Base-by-base conservation (phyloP, 2,329 filamentous ascomycete genomes). In the Arthrobotrys entomopaga region DNA sequence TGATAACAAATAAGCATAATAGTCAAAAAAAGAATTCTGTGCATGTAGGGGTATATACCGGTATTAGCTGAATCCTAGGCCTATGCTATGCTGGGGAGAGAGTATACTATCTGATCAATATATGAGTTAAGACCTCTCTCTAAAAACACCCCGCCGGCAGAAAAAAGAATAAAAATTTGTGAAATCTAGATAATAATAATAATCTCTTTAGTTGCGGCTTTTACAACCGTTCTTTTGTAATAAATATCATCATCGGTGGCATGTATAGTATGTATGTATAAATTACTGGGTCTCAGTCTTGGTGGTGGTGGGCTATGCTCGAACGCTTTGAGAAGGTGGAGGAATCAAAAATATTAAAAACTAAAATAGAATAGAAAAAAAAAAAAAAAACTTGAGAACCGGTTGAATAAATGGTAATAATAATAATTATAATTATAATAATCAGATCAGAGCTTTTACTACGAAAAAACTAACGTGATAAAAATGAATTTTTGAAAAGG, bases 281-380 rank as follows among this genome's bases (percentile, higher is more conserved):
- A 43, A 50, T 40, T 38, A 38, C n/a, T 34, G 29, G 29, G 10
- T 34, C 29, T 34, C 10, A 10, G 29, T 34, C 29, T 34, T 34
- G 29, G 29, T 34, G 29, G 29, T 34, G 50, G 57, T 34, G 63
- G 66, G 70, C 70, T 74, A 74, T 74, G 70, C 70, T 67, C 49
- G 38, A 42, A 66, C 43, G 57, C 53, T 74, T 74, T 66, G 50
- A 74, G 70, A 74, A 74, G 70, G 70, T 74, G 56, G 46, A 34
- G 5, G 26, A 29, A 3, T 34, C 29, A 34, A 34, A 34, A 34
- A 10, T 8, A 34, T 10, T 5, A 34, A 34, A 10, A 10, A 34
- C 10, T 7, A 34, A 49, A 64, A 67, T 50, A 58, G 57, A 24
- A 22, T 24, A n/a, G 42, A 71, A 53, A 20, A 38, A 69, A 69